A percentile compares a stretch with the other conserved stretches of the same genome.
Conservation (phyloP, 225 moss, liverwort and hornwort species). For the Thuidium tamariscinum region DNA sequence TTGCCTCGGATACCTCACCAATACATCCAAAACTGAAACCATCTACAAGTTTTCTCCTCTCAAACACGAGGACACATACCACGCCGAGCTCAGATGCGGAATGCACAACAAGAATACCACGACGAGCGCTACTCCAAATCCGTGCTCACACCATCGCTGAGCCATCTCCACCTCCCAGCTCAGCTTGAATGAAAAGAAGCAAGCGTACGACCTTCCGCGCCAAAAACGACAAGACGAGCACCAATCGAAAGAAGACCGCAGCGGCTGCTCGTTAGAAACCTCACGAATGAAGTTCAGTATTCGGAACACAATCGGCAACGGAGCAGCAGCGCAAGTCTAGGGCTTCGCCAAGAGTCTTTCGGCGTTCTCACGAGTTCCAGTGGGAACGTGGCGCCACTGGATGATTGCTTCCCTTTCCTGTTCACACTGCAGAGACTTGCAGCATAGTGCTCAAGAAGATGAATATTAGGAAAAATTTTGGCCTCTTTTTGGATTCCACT, state of each 20-base stretch:
- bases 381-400: not conserved
- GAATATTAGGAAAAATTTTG: too few species aligned
- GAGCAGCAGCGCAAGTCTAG: not conserved
- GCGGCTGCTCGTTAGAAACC: not conserved
- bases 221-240: not conserved
- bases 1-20: not conserved
- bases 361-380: not conserved
- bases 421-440: not conserved
- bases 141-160: not conserved
- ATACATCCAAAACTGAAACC: not conserved
- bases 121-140: not conserved
- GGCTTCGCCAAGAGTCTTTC: not conserved
- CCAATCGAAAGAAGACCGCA: not conserved
- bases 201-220: not conserved
- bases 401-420: not conserved
- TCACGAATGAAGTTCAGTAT: not conserved
- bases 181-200: not conserved
- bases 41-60: not conserved
- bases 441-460: not conserved
- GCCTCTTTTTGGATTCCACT: too few species aligned
- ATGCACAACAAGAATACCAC: not conserved
- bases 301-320: not conserved
- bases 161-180: conserved; percentile 10
- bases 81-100: conserved; percentile 19
- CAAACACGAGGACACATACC: not conserved